A percentile compares a stretch with the other conserved stretches of the same genome.
Conservation (phyloP, 2,329 filamentous ascomycete genomes). For the Fusarium verrucosum region DNA sequence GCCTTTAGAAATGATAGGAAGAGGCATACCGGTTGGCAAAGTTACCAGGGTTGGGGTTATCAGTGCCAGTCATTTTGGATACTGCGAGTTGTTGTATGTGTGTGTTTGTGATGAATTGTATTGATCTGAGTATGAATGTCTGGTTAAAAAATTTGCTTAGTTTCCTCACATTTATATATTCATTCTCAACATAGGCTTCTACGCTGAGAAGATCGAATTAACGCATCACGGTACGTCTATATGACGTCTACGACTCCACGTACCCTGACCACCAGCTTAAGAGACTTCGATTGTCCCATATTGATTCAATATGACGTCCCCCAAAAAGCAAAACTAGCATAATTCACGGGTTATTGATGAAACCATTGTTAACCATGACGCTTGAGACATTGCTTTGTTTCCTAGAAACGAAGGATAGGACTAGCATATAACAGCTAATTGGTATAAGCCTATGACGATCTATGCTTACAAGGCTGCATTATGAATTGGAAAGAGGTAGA, state of each 20-base stretch:
- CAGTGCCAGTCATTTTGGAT: constrained; percentile 35
- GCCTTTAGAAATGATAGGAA: fast-evolving
- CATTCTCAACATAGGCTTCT: fast-evolving
- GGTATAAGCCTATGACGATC: not conserved
- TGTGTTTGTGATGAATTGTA: not conserved
- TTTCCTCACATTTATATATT: not conserved
- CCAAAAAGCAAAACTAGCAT: not conserved
- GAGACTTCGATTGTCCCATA: too few relatives aligned
- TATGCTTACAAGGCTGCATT: not conserved
- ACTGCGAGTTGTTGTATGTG: not conserved
- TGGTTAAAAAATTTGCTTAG: fast-evolving
- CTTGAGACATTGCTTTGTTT: not conserved
- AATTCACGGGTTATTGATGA: not conserved
- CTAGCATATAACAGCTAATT: not conserved
- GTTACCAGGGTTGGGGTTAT: constrained; percentile 44
- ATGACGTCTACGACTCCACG: constrained; percentile 12
- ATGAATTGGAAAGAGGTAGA: not conserved
- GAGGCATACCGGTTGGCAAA: constrained; percentile 42
- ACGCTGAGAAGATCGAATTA: not conserved
- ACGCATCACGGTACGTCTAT: not conserved
- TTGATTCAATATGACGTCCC: constrained; percentile 11
- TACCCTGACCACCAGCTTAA: not conserved
- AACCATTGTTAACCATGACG: not conserved
- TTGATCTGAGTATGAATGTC: not conserved
- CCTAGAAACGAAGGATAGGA: not conserved